A percentile compares a stretch with the other conserved stretches of the same genome.
Conservation (phyloP, 768 basidiomycete species). For the Rhodotorula graminis region DNA sequence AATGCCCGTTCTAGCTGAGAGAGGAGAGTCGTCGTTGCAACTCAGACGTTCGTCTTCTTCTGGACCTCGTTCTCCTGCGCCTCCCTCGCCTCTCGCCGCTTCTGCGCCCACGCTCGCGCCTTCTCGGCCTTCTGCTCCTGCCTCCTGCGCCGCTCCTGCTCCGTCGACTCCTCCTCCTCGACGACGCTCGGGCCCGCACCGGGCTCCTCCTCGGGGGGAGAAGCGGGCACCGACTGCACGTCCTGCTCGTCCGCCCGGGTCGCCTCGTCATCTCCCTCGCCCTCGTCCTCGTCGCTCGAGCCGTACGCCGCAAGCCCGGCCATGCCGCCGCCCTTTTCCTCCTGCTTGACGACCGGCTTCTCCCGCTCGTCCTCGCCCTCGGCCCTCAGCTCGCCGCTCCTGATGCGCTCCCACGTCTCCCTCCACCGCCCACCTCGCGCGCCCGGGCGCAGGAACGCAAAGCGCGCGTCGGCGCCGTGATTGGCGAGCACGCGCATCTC, state of each 20-base stretch:
- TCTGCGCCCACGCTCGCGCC: conserved; percentile 20
- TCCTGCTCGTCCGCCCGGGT: neutral
- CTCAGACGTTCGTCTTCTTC: too few relatives aligned
- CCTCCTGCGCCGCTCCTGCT: neutral
- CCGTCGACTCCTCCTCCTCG: neutral
- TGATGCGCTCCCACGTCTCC: conserved; percentile 21
- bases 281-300: conserved; percentile 7
- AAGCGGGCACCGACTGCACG: neutral
- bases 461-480: conserved; percentile 68
- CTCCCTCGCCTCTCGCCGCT: neutral
- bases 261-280: conserved; percentile 5
- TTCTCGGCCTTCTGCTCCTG: conserved; percentile 4
- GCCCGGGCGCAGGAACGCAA: conserved; percentile 59
- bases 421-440: conserved; percentile 15
- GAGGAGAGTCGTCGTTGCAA: too few relatives aligned
- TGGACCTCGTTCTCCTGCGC: neutral
- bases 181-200: too few relatives aligned
- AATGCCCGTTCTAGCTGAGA: neutral
- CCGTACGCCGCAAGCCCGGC: conserved; percentile 28
- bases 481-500: conserved; percentile 87
- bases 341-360: neutral
- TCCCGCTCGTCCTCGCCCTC: neutral
- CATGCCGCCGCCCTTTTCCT: neutral
- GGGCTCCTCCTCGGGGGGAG: neutral
- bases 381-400: conserved; percentile 9